Conservation (phyloP, 768 basidiomycete genomes). For the Aureoboletus auriporus region DNA sequence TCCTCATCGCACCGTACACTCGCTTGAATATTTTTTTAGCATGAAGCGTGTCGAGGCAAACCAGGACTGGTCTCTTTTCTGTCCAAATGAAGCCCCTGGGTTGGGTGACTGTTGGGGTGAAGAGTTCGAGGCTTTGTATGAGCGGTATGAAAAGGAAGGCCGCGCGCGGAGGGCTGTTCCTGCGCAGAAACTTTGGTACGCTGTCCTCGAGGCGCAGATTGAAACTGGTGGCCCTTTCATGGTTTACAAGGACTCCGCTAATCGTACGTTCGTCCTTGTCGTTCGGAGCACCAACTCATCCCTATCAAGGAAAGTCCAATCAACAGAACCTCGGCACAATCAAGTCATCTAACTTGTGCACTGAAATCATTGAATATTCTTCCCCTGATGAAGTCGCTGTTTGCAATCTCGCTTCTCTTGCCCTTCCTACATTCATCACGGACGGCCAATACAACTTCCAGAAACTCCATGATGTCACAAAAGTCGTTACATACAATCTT, state of each 20-base stretch:
- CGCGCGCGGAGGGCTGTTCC: conserved; percentile 79
- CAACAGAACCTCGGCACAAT: conserved; percentile 98
- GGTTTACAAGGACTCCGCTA: conserved; percentile 96
- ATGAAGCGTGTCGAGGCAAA: conserved; percentile 96
- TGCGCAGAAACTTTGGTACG: conserved; percentile 99
- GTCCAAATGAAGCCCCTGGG: conserved; percentile 92
- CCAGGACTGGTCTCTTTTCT: conserved; percentile 93
- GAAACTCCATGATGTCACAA: conserved; percentile 89
- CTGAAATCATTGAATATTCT: conserved; percentile 98
- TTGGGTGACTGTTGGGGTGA: conserved; percentile 85
- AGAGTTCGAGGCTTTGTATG: conserved; percentile 85
- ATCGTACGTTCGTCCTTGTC: conserved; percentile 50
- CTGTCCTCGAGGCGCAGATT: conserved; percentile 92
- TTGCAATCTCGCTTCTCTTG: conserved; percentile 96
- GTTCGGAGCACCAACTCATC: not conserved
- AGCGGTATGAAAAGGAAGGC: conserved; percentile 87
- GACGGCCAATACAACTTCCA: conserved; percentile 89
- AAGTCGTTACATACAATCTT: conserved; percentile 89
- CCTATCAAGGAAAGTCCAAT: conserved; percentile 83
- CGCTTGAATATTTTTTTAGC: conserved; percentile 35
- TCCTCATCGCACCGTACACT: too few relatives aligned
- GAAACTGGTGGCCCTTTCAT: conserved; percentile 99
- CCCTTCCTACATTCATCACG: conserved; percentile 86
- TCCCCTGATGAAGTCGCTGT: conserved; percentile 96
- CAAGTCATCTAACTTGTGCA: conserved; percentile 99